Evolutionary conservation across 1,284 basidiomycete species (phyloP), one percentile per base, ranked within the genome.

Genomic region (Ceratobasidium sp.): DNA sequence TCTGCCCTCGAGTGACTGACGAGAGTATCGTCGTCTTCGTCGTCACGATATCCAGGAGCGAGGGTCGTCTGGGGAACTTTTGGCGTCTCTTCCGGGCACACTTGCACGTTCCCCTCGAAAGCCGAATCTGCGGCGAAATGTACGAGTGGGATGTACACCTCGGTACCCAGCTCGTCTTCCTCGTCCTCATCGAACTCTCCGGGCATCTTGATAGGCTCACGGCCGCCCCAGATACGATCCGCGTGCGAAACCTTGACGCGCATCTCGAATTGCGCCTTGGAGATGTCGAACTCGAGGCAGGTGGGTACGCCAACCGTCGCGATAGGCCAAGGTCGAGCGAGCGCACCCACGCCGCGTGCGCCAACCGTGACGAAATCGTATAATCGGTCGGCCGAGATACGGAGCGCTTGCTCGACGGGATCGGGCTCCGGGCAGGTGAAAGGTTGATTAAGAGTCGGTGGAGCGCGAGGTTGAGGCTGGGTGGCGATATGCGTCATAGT

Each of bases 81-180:
- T n/a, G 44, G 73, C n/a, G 50, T 75, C 28, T 68, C 66, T 17
- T 64, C 61, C 15, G 61, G 61, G n/a, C 61, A 64, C 23, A 54
- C 66, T 28, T 78, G 33, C 26, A 54, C 68, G 44, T 69, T 48
- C n/a, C 61, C 61, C 12, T 70, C 46, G 54, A 65, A 67, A 26
- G 59, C 64, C 44, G 75, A 69, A 33, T 78, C 69, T 26, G 80
- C 81, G 78, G 94, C 96, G 82, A 91, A 98, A 84, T 98, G 96
- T n/a, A 97, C 90, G 71, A 95, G 88, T 0, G 96, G 96, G 0
- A 98, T 84, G 83, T 90, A 98, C 20, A 98, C 92, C 87, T 97
- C 96, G 13, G 95, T 97, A 13, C 91, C 88, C 1, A 91, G 84
- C 33, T 85, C 85, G 10, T 85, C 81, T 71, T 77, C 80, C 20